Evolutionary conservation across 2,329 filamentous ascomycete genomes (phyloP), one percentile per base, ranked within the genome.

Genomic region (Chalaropsis ovoidea): DNA sequence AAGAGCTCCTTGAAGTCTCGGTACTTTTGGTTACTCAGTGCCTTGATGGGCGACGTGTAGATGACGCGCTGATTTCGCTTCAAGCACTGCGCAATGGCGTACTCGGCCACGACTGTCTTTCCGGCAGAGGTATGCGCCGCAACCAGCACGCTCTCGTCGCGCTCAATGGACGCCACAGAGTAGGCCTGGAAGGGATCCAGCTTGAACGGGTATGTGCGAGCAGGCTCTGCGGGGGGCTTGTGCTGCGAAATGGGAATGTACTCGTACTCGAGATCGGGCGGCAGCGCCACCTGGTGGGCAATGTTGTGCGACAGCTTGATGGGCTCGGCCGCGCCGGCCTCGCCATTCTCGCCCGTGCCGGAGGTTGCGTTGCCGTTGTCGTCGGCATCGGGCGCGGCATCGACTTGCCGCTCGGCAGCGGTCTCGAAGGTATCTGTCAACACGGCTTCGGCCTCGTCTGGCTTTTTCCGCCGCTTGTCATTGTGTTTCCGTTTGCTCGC

Each of bases 21-120:
- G 75, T 95, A 99, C 75, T 99, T 99, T 74, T 99, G 94, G 77
- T 99, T 99, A 76, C 92, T 97, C 71, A 99, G 80, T 11, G 94
- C 94, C 78, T 99, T 99, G 81, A 99, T 99, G 1, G 94, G 94
- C 81, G 92, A 96, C 8, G 94, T 99, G 77, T 99, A 99, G 75
- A 99, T 99, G 72, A 99, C 93, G 74, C 94, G 85, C 78, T 99
- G 94, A 77, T 97, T 97, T 75, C 91, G 89, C 81, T 94, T 95
- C 75, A 99, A 80, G 75, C 94, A 95, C 72, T 99, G 94, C 17
- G 95, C 94, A 74, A 99, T 95, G 22, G 94, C 95, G 74, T 99
- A 99, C 76, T 99, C 94, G 69, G 94, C 94, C 56, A 97, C 92
- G 7, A 99, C 95, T 0, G 94, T 99, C 78, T 99, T 99, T 77